A percentile compares a stretch with the other conserved stretches of the same genome.
Conservation (phyloP, 345 rosid species). For the Clausena lansium region DNA sequence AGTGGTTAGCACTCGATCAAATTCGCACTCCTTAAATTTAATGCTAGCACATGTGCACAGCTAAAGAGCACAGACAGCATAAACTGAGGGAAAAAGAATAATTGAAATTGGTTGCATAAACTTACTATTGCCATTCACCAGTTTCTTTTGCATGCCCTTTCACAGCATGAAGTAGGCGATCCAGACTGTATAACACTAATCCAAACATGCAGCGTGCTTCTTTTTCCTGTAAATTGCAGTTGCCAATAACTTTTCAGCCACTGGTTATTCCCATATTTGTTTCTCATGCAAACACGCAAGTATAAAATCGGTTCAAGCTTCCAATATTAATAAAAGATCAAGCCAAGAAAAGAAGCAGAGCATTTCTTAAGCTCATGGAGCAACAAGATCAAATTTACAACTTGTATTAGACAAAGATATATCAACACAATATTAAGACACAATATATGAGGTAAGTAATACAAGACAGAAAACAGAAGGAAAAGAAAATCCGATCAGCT, state of each 20-base stretch:
- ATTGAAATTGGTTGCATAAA: constrained; percentile 2
- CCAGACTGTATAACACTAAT: constrained; percentile 66
- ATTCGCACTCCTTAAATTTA: neutral
- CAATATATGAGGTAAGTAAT: neutral
- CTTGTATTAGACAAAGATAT: neutral
- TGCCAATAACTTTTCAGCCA: neutral
- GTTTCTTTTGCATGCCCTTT: constrained; percentile 72
- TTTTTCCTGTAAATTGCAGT: constrained; percentile 47
- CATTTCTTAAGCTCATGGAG: too few relatives aligned
- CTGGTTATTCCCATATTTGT: neutral
- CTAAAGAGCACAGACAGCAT: neutral
- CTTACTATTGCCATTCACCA: constrained; percentile 88
- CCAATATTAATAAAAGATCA: neutral
- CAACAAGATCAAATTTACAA: neutral
- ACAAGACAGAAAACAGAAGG: neutral
- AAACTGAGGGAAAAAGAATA: neutral
- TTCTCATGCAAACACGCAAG: neutral
- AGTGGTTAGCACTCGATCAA: constrained; percentile 13
- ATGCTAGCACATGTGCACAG: neutral
- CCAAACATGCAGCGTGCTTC: constrained; percentile 81
- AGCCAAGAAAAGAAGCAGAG: too few relatives aligned
- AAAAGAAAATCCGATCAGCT: neutral
- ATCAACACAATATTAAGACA: neutral
- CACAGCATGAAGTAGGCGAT: constrained; percentile 63
- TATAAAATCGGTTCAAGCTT: neutral